phyloP scores from a whole-genome alignment of 495 filamentous ascomycete genomes.

The Aspergillus taichungensis region DNA sequence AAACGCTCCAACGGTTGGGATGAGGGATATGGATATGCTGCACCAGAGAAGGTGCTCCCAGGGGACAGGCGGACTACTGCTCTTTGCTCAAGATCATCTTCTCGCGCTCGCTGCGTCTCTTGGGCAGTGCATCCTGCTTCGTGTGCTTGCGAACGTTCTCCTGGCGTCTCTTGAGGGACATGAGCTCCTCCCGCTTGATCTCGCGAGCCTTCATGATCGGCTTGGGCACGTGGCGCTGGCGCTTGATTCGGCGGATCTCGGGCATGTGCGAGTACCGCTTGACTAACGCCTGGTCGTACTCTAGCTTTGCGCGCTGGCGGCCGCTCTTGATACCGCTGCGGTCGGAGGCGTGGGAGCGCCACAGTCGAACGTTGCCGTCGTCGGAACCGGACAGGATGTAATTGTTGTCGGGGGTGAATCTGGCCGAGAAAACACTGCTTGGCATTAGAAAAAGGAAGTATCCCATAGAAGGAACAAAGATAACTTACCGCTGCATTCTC shows the following conservation, averaged over 20 bases:
- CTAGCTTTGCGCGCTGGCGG: conserved; percentile 73
- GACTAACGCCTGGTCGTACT: conserved; percentile 81
- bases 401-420: conserved; percentile 79
- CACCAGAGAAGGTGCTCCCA: background rate
- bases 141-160: conserved; percentile 93
- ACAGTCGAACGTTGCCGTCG: conserved; percentile 89
- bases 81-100: conserved; percentile 80
- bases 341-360: conserved; percentile 81
- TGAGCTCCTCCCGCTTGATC: conserved; percentile 89
- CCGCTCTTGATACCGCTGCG: conserved; percentile 79
- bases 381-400: conserved; percentile 83
- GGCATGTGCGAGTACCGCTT: conserved; percentile 92
- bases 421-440: conserved; percentile 66
- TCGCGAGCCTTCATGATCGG: conserved; percentile 94
- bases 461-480: background rate
- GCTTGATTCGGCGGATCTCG: conserved; percentile 80
- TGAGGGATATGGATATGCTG: too few relatives aligned
- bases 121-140: conserved; percentile 59
- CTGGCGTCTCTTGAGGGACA: conserved; percentile 75
- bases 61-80: conserved; percentile 37
- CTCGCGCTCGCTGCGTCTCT: conserved; percentile 77
- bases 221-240: conserved; percentile 88
- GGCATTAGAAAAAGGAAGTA: conserved; percentile 1
- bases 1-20: too few relatives aligned
- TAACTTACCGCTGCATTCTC: conserved; percentile 74